Conservation (phyloP, 176 grass and related monocot species). For the Hordeum vulgare region MorexV3_pseudomolecules_assembly NC_058522.1:548746245-548746744, state of each 20-base stretch:
- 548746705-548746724: neutral
- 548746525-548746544: conserved; percentile 48
- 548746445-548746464: conserved; percentile 45
- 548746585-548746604: conserved; percentile 36
- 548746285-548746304: neutral
- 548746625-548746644: conserved; percentile 38
- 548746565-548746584: conserved; percentile 45
- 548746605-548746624: conserved; percentile 40
- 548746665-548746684: conserved; percentile 49
- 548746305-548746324: neutral
- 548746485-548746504: neutral
- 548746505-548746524: conserved; percentile 50
- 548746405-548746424: conserved; percentile 29
- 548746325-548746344: neutral
- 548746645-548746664: conserved; percentile 56
- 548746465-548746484: conserved; percentile 15
- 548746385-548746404: neutral
- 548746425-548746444: conserved; percentile 51
- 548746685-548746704: neutral
- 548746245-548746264: neutral
- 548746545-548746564: conserved; percentile 48
- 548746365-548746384: neutral
- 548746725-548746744: neutral
- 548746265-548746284: too few relatives aligned
- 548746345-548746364: conserved; percentile 41